Conservation (phyloP, 768 basidiomycete species). For the Boletellus sp. region DNA sequence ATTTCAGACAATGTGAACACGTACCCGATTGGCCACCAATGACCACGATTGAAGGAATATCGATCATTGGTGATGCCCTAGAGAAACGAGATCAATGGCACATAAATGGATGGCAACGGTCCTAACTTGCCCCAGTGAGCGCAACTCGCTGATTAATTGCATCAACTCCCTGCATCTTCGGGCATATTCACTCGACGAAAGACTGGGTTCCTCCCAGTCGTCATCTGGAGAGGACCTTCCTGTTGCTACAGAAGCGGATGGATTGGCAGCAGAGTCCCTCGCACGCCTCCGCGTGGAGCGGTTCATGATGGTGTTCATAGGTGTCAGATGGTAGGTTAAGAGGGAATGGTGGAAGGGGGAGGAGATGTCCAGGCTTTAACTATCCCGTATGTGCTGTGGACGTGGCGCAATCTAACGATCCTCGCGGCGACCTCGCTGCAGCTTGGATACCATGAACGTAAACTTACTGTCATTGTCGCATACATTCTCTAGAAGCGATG, state of each 20-base stretch:
- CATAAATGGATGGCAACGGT: neutral
- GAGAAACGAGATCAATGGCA: constrained; percentile 1
- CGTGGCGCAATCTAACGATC: neutral
- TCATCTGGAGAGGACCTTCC: constrained; percentile 12
- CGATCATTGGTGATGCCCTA: constrained; percentile 39
- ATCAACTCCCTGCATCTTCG: constrained; percentile 38
- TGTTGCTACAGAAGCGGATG: neutral
- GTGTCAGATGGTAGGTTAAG: neutral
- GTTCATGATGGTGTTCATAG: constrained; percentile 3
- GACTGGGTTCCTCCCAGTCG: constrained; percentile 10
- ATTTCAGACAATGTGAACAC: constrained; percentile 2
- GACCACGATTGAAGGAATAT: constrained; percentile 51
- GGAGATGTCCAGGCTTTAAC: constrained; percentile 8
- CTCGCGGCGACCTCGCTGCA: neutral
- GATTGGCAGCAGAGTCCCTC: neutral
- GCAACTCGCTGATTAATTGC: constrained; percentile 36
- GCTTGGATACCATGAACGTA: neutral
- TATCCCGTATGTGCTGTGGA: neutral
- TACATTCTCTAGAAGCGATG: too few species aligned
- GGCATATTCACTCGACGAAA: constrained; percentile 39
- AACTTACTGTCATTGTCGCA: neutral
- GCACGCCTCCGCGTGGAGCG: neutral
- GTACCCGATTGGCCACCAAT: constrained; percentile 56
- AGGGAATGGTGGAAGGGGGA: neutral
- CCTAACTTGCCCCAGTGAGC: constrained; percentile 36